phyloP scores from a whole-genome alignment of 192 early-diverging fungal species.

The Linnemannia zychae region DNA sequence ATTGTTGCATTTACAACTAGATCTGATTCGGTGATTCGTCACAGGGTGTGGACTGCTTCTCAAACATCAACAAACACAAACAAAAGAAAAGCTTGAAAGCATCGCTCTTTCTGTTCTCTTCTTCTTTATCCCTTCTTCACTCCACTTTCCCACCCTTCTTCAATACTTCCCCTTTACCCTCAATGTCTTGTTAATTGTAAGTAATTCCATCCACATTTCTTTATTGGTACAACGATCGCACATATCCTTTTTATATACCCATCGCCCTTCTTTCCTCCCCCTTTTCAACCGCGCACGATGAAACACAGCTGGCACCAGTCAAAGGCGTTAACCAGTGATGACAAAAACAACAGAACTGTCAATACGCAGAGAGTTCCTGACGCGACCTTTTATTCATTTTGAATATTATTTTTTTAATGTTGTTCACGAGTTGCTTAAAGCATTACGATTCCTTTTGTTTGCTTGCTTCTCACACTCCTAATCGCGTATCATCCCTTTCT shows the following conservation, averaged over 20 bases:
- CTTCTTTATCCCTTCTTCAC: constrained; percentile 1
- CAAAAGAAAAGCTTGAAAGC: not conserved
- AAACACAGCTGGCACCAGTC: constrained; percentile 22
- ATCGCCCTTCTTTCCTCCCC: no score
- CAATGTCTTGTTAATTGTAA: constrained; percentile 2
- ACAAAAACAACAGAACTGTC: constrained; percentile 23
- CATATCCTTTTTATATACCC: not conserved
- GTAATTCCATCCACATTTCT: not conserved
- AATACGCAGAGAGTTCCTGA: constrained; percentile 20
- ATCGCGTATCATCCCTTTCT: not conserved
- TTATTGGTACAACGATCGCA: not conserved
- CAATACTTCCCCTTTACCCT: not conserved
- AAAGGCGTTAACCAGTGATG: constrained; percentile 22
- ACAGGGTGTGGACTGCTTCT: not conserved
- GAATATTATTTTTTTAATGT: not conserved
- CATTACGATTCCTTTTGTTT: not conserved
- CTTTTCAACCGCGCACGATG: constrained; percentile 20
- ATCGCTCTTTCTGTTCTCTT: not conserved
- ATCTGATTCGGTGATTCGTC: not conserved
- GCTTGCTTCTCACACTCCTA: not conserved
- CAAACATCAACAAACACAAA: not conserved
- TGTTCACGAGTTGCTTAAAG: not conserved
- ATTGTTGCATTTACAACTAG: not conserved
- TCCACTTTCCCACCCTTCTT: not conserved
- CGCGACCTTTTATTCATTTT: not conserved